These are phyloP conservation scores for Didymella exigua DNA, from an alignment of 2,329 filamentous ascomycete species.

Conservation along the genomic window DNA sequence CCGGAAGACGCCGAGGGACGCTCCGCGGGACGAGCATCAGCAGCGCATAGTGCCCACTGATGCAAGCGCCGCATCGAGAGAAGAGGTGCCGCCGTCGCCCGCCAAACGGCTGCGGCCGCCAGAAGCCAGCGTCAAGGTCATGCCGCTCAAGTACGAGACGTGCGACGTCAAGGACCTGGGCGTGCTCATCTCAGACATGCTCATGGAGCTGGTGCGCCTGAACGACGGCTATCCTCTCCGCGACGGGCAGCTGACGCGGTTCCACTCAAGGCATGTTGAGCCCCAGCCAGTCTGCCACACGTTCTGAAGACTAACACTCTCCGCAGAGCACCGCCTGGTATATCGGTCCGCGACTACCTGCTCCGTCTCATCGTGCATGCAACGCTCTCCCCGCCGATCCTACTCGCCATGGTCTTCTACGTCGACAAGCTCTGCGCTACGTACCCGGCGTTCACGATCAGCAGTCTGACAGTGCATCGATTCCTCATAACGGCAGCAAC, in stretches of 20 bases:
- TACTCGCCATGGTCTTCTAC: slow-evolving; percentile 99
- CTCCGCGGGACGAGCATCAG: slow-evolving; percentile 12
- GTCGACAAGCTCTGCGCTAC: slow-evolving; percentile 92
- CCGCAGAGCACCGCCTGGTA: slow-evolving; percentile 75
- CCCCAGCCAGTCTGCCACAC: neutral
- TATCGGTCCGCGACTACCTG: slow-evolving; percentile 92
- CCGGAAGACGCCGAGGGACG: slow-evolving; percentile 21
- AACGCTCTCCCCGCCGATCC: slow-evolving; percentile 86
- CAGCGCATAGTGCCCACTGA: slow-evolving; percentile 3
- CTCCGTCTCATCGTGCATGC: slow-evolving; percentile 92
- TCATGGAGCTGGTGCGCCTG: slow-evolving; percentile 89
- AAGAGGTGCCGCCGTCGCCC: slow-evolving; percentile 29
- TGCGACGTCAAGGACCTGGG: slow-evolving; percentile 87
- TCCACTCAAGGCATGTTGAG: slow-evolving; percentile 79
- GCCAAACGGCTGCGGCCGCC: slow-evolving; percentile 42
- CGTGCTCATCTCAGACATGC: slow-evolving; percentile 89
- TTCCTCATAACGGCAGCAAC: slow-evolving; percentile 96
- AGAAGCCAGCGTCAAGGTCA: slow-evolving; percentile 57
- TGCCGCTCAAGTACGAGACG: slow-evolving; percentile 79
- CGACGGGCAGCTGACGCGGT: slow-evolving; percentile 86
- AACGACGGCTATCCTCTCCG: slow-evolving; percentile 88
- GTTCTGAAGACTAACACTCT: slow-evolving; percentile 10
- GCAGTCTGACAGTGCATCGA: slow-evolving; percentile 92
- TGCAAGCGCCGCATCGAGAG: neutral
- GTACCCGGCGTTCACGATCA: slow-evolving; percentile 95